Conservation (phyloP, 2,329 filamentous ascomycete genomes). For the Monosporascus sp. region DNA sequence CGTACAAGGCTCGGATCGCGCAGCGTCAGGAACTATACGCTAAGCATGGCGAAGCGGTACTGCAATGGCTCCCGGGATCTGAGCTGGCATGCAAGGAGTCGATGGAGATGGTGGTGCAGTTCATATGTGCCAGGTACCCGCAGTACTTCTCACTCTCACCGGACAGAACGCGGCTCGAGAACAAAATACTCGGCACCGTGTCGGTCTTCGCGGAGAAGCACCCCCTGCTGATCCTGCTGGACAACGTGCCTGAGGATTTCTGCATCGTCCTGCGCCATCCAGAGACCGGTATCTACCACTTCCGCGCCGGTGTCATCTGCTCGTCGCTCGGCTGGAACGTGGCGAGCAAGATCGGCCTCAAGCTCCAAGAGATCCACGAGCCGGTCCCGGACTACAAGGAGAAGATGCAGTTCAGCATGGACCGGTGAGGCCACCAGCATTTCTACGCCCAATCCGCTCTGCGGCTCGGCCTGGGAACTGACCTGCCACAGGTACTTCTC, state of each 20-base stretch:
- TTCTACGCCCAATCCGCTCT: neutral
- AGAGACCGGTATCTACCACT: constrained; percentile 64
- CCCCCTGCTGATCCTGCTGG: constrained; percentile 65
- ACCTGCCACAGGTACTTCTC: constrained; percentile 61
- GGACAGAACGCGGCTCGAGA: constrained; percentile 56
- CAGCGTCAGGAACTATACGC: constrained; percentile 63
- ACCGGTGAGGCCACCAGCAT: constrained; percentile 49
- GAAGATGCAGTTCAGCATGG: constrained; percentile 86
- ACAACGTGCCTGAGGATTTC: constrained; percentile 83
- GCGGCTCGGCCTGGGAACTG: neutral
- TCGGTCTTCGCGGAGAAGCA: constrained; percentile 56
- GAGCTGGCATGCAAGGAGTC: constrained; percentile 78
- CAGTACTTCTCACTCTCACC: constrained; percentile 60
- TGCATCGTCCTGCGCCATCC: constrained; percentile 69
- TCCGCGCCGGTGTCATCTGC: constrained; percentile 73
- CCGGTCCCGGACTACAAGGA: constrained; percentile 78
- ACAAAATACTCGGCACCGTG: constrained; percentile 59
- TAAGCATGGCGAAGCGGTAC: constrained; percentile 57
- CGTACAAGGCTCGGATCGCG: constrained; percentile 61
- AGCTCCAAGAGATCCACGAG: constrained; percentile 65
- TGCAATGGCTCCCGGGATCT: constrained; percentile 66
- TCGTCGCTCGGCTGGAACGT: constrained; percentile 78
- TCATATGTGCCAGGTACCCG: constrained; percentile 73
- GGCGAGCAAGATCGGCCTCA: constrained; percentile 65
- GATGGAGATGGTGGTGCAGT: constrained; percentile 82